phyloP scores from a whole-genome alignment of 148 eudicot species.

The Arctostaphylos glauca region DNA sequence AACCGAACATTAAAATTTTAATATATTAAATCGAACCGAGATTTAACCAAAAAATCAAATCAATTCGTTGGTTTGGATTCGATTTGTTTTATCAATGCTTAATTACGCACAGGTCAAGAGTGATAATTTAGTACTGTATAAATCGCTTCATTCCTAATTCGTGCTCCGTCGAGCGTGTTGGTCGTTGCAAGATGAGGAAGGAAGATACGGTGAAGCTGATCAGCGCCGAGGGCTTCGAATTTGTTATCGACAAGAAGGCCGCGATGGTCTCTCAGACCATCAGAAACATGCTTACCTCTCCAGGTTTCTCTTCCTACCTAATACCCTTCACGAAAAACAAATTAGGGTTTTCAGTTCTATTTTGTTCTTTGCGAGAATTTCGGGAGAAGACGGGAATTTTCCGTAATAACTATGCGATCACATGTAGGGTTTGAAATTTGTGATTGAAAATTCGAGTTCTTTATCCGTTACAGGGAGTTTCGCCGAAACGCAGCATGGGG shows the following conservation, averaged over 20 bases:
- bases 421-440: neutral
- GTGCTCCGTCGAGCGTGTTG: too few relatives aligned
- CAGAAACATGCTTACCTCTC: constrained; percentile 94
- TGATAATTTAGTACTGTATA: too few relatives aligned
- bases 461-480: constrained; percentile 53
- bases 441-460: neutral
- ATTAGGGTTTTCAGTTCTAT: constrained; percentile 30
- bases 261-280: constrained; percentile 98
- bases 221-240: constrained; percentile 96
- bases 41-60: too few relatives aligned
- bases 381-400: neutral
- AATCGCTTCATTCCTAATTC: neutral
- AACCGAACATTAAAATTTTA: too few relatives aligned
- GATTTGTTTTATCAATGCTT: too few relatives aligned
- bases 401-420: neutral
- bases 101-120: too few relatives aligned
- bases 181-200: constrained; percentile 74
- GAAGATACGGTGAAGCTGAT: constrained; percentile 83
- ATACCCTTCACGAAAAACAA: neutral
- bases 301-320: constrained; percentile 45
- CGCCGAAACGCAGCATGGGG: constrained; percentile 71
- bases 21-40: too few relatives aligned
- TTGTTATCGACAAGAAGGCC: constrained; percentile 81
- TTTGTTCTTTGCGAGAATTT: neutral
- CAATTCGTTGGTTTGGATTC: too few relatives aligned